Conservation (phyloP, 495 filamentous ascomycete genomes). For the Podospora appendiculata region DNA sequence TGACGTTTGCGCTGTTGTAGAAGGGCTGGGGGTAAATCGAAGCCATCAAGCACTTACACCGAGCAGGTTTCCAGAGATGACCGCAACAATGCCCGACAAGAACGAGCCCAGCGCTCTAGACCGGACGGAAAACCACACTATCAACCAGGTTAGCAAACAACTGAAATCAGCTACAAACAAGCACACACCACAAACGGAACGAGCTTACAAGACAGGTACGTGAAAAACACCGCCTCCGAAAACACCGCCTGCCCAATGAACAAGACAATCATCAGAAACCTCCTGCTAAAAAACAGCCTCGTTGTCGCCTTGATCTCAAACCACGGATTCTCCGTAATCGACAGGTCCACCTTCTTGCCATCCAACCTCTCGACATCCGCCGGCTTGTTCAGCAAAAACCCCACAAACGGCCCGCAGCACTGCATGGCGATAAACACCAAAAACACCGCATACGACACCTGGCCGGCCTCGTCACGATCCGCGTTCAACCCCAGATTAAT, state of each 20-base stretch:
- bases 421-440: conserved; percentile 56
- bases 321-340: conserved; percentile 37
- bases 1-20: no score
- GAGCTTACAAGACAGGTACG: conserved; percentile 40
- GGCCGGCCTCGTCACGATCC: conserved; percentile 42
- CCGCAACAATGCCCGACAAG: conserved; percentile 50
- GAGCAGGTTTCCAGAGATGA: conserved; percentile 48
- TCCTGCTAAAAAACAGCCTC: conserved; percentile 41
- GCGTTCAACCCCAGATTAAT: conserved; percentile 57
- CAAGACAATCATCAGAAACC: conserved; percentile 50
- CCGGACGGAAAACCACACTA: conserved; percentile 54
- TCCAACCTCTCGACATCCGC: conserved; percentile 48
- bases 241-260: conserved; percentile 56
- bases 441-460: conserved; percentile 54
- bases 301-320: conserved; percentile 45
- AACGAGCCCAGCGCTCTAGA: conserved; percentile 56
- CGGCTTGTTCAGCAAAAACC: conserved; percentile 45
- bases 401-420: conserved; percentile 47
- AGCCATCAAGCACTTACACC: conserved; percentile 22
- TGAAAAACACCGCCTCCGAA: conserved; percentile 55
- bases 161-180: no score
- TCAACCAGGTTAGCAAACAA: no score
- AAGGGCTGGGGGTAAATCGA: no score
- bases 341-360: conserved; percentile 46
- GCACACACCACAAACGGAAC: no score